These are phyloP conservation scores for Ceratobasidium theobromae DNA, from an alignment of 1,284 basidiomycete species.

Conservation along the genomic window DNA sequence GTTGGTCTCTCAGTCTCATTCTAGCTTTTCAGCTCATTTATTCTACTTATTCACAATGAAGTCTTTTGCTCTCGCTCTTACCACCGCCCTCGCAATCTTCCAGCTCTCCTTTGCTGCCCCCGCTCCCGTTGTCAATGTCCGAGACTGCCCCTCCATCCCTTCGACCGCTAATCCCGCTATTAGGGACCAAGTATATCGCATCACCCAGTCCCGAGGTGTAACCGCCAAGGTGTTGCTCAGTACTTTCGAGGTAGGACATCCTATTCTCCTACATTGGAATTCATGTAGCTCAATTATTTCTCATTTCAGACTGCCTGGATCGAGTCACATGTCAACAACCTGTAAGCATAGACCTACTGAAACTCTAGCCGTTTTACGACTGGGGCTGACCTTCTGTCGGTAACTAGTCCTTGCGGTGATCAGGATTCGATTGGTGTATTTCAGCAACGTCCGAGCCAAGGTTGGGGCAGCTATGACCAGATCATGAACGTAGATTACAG, in stretches of 20 bases:
- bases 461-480: not conserved
- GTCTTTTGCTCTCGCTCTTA: too few relatives aligned
- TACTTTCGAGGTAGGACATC: constrained; percentile 4
- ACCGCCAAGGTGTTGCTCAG: constrained; percentile 14
- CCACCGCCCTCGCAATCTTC: not conserved
- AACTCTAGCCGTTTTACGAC: not conserved
- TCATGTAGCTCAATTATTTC: not conserved
- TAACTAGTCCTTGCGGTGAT: not conserved
- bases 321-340: not conserved
- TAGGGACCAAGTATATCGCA: constrained; percentile 26
- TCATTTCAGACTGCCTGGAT: too few relatives aligned
- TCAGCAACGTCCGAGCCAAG: constrained; percentile 2
- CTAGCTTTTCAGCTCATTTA: too few relatives aligned
- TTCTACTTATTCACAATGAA: too few relatives aligned
- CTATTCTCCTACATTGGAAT: too few relatives aligned
- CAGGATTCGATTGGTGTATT: constrained; percentile 2
- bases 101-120: constrained; percentile 13
- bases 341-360: not conserved
- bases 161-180: too few relatives aligned
- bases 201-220: not conserved
- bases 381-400: not conserved
- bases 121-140: not conserved
- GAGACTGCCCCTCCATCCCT: constrained; percentile 14
- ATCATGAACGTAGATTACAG: not conserved
- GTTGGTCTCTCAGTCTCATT: too few relatives aligned